These are phyloP conservation scores for Fusarium sp. DNA, from an alignment of 2,329 filamentous ascomycete species.

Conservation along the genomic window DNA sequence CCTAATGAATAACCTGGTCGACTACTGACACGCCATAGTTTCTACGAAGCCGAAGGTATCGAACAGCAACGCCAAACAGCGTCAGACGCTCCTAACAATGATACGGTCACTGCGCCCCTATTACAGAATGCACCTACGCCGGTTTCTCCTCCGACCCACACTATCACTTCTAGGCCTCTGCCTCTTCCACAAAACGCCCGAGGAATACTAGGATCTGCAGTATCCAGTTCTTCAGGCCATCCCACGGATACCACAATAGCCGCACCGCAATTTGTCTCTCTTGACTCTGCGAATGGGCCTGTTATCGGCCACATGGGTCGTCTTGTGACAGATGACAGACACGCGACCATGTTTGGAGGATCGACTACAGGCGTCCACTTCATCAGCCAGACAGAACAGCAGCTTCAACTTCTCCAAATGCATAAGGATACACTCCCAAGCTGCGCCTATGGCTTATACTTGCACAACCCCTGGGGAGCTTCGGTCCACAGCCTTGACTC, in stretches of 20 bases:
- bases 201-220: neutral
- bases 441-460: constrained; percentile 37
- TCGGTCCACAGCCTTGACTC: neutral
- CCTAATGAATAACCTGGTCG: too few relatives aligned
- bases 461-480: constrained; percentile 35
- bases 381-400: constrained; percentile 43
- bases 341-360: constrained; percentile 40
- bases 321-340: constrained; percentile 34
- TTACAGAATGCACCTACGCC: too few relatives aligned
- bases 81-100: too few relatives aligned
- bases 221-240: neutral
- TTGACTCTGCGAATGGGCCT: neutral
- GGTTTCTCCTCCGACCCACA: too few relatives aligned
- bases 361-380: constrained; percentile 45
- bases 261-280: neutral
- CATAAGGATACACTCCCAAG: constrained; percentile 41
- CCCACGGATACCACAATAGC: too few relatives aligned
- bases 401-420: constrained; percentile 37
- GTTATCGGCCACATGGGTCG: constrained; percentile 45
- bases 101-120: too few relatives aligned
- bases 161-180: neutral
- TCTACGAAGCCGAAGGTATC: constrained; percentile 17
- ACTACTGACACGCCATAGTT: neutral
- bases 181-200: neutral
- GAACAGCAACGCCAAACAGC: constrained; percentile 2